These are phyloP conservation scores for Candida dendrica DNA, from an alignment of 805 yeast genomes.

Conservation along the genomic window DNA sequence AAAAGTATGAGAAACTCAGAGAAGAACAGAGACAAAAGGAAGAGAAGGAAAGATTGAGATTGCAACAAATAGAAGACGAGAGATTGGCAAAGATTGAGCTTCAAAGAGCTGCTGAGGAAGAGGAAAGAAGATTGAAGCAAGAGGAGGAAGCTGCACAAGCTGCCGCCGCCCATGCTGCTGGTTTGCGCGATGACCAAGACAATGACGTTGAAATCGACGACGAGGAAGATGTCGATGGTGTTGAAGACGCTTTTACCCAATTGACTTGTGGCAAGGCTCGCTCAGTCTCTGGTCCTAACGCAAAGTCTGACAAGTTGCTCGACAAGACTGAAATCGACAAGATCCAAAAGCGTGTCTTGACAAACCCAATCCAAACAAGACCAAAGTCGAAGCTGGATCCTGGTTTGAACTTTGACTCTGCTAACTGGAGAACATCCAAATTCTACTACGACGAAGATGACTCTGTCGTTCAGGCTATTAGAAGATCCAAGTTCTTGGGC, in stretches of 20 bases:
- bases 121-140: constrained; percentile 17
- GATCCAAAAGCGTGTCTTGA: constrained; percentile 28
- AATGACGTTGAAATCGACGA: constrained; percentile 9
- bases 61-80: constrained; percentile 38
- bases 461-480: constrained; percentile 32
- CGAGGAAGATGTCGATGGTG: constrained; percentile 10
- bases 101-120: constrained; percentile 18
- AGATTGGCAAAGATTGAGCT: constrained; percentile 18
- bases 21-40: constrained; percentile 29
- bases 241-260: constrained; percentile 6
- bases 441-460: constrained; percentile 16
- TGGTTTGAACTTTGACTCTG: constrained; percentile 25
- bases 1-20: constrained; percentile 52
- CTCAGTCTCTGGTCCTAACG: constrained; percentile 31
- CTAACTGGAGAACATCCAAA: constrained; percentile 13
- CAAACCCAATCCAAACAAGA: constrained; percentile 30
- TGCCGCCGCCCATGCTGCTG: too few relatives aligned
- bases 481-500: constrained; percentile 37
- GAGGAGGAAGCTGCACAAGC: constrained; percentile 8
- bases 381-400: constrained; percentile 39
- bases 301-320: constrained; percentile 13
- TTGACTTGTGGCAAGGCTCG: constrained; percentile 19
- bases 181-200: constrained; percentile 5
- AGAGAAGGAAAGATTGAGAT: constrained; percentile 42
- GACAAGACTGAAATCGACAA: constrained; percentile 21